Percentiles rank a stretch among this genome's conserved stretches.
phyloP scores from a whole-genome alignment of 805 yeast species.

The Zygoascus tannicola region DNA sequence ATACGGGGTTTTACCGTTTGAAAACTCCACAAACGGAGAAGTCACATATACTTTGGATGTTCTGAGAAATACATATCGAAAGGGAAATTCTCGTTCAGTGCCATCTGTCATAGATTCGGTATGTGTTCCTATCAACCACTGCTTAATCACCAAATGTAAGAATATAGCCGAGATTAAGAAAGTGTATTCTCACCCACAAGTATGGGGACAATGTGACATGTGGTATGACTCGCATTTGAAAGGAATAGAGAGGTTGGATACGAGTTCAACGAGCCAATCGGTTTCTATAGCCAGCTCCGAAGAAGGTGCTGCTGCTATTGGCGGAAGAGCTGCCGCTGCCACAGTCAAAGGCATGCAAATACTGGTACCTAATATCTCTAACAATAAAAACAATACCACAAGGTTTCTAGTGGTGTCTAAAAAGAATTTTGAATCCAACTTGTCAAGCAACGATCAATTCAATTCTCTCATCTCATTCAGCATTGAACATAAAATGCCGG shows the following conservation, averaged over 20 bases:
- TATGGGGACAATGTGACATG: constrained; percentile 81
- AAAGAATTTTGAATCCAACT: neutral
- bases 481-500: constrained; percentile 49
- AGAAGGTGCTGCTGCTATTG: constrained; percentile 56
- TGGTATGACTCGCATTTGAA: constrained; percentile 38
- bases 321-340: constrained; percentile 56
- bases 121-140: constrained; percentile 75
- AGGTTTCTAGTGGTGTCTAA: constrained; percentile 62
- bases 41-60: constrained; percentile 81
- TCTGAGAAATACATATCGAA: constrained; percentile 33
- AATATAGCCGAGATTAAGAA: constrained; percentile 39
- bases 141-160: constrained; percentile 41
- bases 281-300: constrained; percentile 50
- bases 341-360: constrained; percentile 49
- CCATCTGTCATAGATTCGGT: constrained; percentile 59
- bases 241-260: constrained; percentile 46
- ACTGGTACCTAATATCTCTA: constrained; percentile 52
- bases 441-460: neutral
- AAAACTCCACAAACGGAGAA: constrained; percentile 91
- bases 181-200: constrained; percentile 92
- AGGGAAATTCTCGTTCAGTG: constrained; percentile 34
- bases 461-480: constrained; percentile 56
- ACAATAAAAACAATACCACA: constrained; percentile 68
- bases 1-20: constrained; percentile 78
- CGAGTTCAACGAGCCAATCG: constrained; percentile 76